Conservation (phyloP, 352 stramenopile genomes). For the Phytophthora megakarya region DNA sequence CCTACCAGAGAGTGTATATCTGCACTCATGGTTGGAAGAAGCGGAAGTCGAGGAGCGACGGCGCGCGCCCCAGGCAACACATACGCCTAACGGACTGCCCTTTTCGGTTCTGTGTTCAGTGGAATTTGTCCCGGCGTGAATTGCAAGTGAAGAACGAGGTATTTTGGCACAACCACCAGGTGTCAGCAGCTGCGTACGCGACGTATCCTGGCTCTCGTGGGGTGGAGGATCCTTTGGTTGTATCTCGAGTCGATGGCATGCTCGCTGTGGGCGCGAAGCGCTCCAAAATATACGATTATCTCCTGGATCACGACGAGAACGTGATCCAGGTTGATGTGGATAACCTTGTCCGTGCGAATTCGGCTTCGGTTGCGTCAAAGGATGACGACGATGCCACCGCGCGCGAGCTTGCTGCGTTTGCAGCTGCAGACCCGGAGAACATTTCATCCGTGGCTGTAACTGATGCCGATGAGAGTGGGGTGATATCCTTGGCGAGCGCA, state of each 20-base stretch:
- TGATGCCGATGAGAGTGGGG: slow-evolving; percentile 1
- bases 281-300: slow-evolving; percentile 18
- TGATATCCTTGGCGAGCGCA: slow-evolving; percentile 4
- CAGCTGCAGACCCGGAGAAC: background rate
- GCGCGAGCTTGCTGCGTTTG: background rate
- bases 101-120: slow-evolving; percentile 12
- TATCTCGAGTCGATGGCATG: slow-evolving; percentile 9
- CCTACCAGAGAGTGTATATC: slow-evolving; percentile 15
- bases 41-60: background rate
- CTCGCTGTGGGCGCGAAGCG: slow-evolving; percentile 3
- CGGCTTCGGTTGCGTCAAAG: background rate
- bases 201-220: slow-evolving; percentile 1
- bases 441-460: background rate
- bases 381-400: slow-evolving; percentile 16
- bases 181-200: background rate
- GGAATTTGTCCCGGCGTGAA: background rate
- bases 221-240: background rate
- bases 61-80: slow-evolving; percentile 1
- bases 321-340: slow-evolving; percentile 23
- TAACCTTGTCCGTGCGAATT: slow-evolving; percentile 15
- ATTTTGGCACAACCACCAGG: slow-evolving; percentile 12
- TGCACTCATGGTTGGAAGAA: too few relatives aligned
- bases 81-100: slow-evolving; percentile 5
- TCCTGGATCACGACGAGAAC: slow-evolving; percentile 23
- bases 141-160: slow-evolving; percentile 6